Evolutionary conservation across 352 stramenopile genomes (phyloP).

Genomic region (Phytophthora kernoviae): DNA sequence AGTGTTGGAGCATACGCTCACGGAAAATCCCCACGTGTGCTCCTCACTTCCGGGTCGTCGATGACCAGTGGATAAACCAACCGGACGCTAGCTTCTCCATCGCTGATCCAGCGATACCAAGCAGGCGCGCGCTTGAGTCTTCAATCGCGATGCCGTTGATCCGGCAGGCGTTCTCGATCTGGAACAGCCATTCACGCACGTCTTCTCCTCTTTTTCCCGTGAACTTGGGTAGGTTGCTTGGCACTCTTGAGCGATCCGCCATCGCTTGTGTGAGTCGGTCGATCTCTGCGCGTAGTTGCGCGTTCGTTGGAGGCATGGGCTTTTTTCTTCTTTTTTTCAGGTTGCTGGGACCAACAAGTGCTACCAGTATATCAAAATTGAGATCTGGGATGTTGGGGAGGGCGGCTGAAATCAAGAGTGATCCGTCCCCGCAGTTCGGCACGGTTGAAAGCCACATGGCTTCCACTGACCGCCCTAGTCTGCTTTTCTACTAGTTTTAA

Average conservation of each 20-base stretch:
- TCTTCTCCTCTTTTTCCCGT: conserved; percentile 9
- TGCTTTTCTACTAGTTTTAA: no score
- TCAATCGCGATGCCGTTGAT: conserved; percentile 10
- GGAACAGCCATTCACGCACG: conserved; percentile 17
- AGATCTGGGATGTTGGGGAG: no score
- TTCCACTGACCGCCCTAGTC: no score
- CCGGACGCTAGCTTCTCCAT: no score
- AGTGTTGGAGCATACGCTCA: no score
- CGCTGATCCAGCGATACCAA: not conserved
- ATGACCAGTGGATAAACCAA: no score
- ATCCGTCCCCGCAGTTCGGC: no score
- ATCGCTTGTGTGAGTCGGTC: conserved; percentile 2
- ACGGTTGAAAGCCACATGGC: no score
- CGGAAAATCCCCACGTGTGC: no score
- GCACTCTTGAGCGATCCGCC: conserved; percentile 3
- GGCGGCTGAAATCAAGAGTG: no score
- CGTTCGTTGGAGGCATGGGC: conserved; percentile 9
- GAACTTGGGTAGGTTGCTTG: conserved; percentile 15
- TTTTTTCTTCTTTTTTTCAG: conserved; percentile 5
- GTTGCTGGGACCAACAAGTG: conserved; percentile 12
- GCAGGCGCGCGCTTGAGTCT: not conserved
- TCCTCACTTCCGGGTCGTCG: no score
- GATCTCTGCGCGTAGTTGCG: conserved; percentile 6
- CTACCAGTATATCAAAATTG: conserved; percentile 6
- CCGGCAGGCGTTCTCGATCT: conserved; percentile 11